A percentile compares a stretch with the other conserved stretches of the same genome.
Evolutionary conservation across 2,329 filamentous ascomycete genomes (phyloP).

Genomic region (Colletotrichum spinosum): DNA sequence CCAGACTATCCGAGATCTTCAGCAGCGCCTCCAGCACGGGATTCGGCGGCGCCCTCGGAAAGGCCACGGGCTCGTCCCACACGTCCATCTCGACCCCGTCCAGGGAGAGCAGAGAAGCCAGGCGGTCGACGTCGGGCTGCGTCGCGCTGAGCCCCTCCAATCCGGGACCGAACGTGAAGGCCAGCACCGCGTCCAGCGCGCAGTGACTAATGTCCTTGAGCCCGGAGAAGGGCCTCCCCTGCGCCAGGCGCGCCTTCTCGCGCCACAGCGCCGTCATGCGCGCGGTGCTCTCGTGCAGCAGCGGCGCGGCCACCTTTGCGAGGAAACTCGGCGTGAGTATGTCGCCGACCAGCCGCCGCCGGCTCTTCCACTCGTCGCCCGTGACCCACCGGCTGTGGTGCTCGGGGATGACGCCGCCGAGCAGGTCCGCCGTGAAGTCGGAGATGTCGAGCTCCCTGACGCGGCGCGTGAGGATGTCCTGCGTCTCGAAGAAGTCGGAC

Average conservation of each 20-base stretch:
- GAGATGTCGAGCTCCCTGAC: conserved; percentile 48
- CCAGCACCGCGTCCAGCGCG: conserved; percentile 48
- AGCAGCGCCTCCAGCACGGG: conserved; percentile 20
- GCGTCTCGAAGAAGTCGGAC: conserved; percentile 46
- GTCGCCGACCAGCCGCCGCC: conserved; percentile 49
- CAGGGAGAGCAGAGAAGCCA: conserved; percentile 1
- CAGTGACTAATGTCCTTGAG: conserved; percentile 45
- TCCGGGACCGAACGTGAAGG: conserved; percentile 43
- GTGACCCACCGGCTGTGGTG: conserved; percentile 47
- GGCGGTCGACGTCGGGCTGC: conserved; percentile 19
- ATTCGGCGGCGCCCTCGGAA: conserved; percentile 13
- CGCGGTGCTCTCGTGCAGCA: conserved; percentile 42
- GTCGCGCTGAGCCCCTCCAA: conserved; percentile 23
- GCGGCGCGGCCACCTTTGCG: conserved; percentile 33
- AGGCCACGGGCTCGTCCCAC: not conserved
- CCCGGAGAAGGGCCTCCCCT: conserved; percentile 46
- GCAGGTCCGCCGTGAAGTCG: conserved; percentile 37
- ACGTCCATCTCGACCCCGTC: too few species aligned
- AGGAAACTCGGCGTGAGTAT: conserved; percentile 52
- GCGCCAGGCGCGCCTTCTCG: conserved; percentile 45
- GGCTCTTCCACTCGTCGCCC: conserved; percentile 48
- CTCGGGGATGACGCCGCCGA: conserved; percentile 39
- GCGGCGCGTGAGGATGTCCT: conserved; percentile 48
- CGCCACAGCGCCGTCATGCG: conserved; percentile 50
- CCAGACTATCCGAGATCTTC: conserved; percentile 20